These are phyloP conservation scores for Dipteronia sinensis DNA, from an alignment of 345 rosid species.

Conservation along the genomic window DNA sequence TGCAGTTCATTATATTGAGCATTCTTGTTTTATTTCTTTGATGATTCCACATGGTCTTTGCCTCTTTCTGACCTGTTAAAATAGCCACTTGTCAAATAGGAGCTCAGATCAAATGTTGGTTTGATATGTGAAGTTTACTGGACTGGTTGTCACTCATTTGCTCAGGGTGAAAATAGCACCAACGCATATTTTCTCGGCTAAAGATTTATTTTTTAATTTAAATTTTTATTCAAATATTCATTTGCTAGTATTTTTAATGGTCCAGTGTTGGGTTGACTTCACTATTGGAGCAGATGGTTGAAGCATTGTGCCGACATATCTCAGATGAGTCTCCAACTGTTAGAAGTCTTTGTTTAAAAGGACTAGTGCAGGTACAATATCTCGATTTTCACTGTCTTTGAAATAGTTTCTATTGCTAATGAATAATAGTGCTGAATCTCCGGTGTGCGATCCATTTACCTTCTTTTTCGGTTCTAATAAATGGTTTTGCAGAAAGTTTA, in stretches of 20 bases:
- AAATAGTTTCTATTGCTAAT: neutral
- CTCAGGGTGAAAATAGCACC: neutral
- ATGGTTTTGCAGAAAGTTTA: neutral
- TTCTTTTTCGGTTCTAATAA: neutral
- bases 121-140: neutral
- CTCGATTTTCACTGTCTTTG: neutral
- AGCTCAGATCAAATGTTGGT: neutral
- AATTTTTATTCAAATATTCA: neutral
- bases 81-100: neutral
- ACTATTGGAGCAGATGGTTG: slow-evolving; percentile 91
- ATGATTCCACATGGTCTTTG: neutral
- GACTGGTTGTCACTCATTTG: neutral
- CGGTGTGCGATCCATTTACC: neutral
- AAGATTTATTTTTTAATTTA: neutral
- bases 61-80: neutral
- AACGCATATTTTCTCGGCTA: neutral
- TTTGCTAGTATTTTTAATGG: slow-evolving; percentile 20
- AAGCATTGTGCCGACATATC: slow-evolving; percentile 84
- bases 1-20: neutral
- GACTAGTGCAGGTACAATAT: slow-evolving; percentile 78
- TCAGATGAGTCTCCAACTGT: slow-evolving; percentile 96
- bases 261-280: slow-evolving; percentile 77
- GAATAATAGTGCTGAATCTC: neutral
- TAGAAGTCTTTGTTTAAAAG: slow-evolving; percentile 90
- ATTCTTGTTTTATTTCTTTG: neutral